Conservation (phyloP, 495 filamentous ascomycete genomes). For the Xylaria grammica region DNA sequence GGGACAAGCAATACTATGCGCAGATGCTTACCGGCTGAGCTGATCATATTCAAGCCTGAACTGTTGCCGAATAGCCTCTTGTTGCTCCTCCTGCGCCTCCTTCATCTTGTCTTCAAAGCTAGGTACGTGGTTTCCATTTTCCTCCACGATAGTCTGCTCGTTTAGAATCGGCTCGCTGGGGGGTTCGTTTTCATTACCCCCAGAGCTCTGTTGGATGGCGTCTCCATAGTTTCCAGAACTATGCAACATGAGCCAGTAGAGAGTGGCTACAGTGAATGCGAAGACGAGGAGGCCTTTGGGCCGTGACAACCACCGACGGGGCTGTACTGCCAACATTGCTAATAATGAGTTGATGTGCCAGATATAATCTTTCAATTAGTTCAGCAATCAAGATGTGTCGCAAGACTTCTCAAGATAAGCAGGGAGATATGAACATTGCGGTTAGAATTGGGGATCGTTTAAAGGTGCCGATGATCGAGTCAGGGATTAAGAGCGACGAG, state of each 20-base stretch:
- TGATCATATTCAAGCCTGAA: constrained; percentile 47
- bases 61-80: constrained; percentile 38
- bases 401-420: not conserved
- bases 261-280: constrained; percentile 33
- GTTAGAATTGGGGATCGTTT: not conserved
- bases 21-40: constrained; percentile 43
- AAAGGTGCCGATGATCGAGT: not conserved
- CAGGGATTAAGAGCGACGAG: not conserved
- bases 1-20: not conserved
- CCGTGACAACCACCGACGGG: constrained; percentile 58
- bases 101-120: constrained; percentile 32
- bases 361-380: not conserved
- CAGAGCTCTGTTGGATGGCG: not conserved
- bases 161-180: not conserved
- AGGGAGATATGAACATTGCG: constrained; percentile 2
- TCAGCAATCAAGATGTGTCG: not conserved
- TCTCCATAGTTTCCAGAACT: constrained; percentile 17
- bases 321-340: constrained; percentile 43
- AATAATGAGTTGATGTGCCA: not conserved
- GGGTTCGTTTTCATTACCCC: not conserved
- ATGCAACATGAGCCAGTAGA: constrained; percentile 41
- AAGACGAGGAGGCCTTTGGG: constrained; percentile 43
- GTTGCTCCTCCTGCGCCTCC: constrained; percentile 34
- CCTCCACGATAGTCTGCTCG: not conserved
- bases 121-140: constrained; percentile 11